These are phyloP conservation scores for Globisporangium uncinulatum DNA, from an alignment of 352 stramenopile genomes.

Conservation along the genomic window DNA sequence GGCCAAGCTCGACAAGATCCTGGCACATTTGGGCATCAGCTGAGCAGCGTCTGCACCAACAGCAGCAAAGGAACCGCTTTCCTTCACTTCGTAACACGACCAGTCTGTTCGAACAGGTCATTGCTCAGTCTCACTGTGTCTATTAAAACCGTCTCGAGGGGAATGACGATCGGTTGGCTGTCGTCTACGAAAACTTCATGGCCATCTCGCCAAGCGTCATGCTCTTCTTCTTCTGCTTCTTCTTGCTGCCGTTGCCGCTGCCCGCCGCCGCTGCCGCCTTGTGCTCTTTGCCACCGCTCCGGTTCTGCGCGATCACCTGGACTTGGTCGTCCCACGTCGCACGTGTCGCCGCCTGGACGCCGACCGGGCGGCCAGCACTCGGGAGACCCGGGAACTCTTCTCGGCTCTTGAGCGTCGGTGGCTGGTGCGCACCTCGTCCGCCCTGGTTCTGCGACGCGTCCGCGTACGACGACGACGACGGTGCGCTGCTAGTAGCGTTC, in stretches of 20 bases:
- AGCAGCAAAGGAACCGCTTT: too few species aligned
- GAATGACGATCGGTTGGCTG: too few species aligned
- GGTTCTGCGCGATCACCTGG: slow-evolving; percentile 67
- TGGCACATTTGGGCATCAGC: slow-evolving; percentile 74
- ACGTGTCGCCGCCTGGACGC: slow-evolving; percentile 70
- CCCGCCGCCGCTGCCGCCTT: slow-evolving; percentile 11
- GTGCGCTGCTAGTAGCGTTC: slow-evolving; percentile 7
- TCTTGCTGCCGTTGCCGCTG: slow-evolving; percentile 27
- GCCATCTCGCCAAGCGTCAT: slow-evolving; percentile 77
- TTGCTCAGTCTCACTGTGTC: too few species aligned
- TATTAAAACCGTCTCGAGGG: too few species aligned
- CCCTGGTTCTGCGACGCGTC: slow-evolving; percentile 26
- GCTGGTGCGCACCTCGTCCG: slow-evolving; percentile 5
- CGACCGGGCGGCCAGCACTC: slow-evolving; percentile 40
- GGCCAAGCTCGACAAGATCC: slow-evolving; percentile 87
- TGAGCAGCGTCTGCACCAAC: slow-evolving; percentile 13
- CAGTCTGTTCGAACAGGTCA: too few species aligned
- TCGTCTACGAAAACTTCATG: slow-evolving; percentile 69
- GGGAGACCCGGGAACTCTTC: slow-evolving; percentile 75
- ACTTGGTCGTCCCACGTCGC: slow-evolving; percentile 79
- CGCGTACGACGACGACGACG: slow-evolving; percentile 26
- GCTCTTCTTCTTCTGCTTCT: slow-evolving; percentile 84
- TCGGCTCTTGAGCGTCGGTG: slow-evolving; percentile 39
- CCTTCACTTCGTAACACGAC: too few species aligned
- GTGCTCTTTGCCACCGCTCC: slow-evolving; percentile 4